Evolutionary conservation across 768 basidiomycete species (phyloP), one percentile per base, ranked within the genome.

Genomic region (Suillus weaverae): DNA sequence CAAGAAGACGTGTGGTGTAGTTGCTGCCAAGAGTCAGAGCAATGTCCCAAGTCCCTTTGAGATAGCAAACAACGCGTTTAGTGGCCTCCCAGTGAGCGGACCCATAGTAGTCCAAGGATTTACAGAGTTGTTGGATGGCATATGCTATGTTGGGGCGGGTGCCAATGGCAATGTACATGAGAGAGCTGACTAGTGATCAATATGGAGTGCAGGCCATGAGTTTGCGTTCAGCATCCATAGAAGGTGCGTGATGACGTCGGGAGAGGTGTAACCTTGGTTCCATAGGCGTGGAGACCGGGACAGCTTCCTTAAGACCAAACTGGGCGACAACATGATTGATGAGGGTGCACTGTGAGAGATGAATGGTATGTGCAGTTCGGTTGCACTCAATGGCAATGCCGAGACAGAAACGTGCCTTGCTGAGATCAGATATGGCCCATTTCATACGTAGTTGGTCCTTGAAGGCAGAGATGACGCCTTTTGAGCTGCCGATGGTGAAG

Each of bases 101-200:
- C 1, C 68, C 66, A 33, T 61, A 65, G 54, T 8, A 41, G 7
- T 62, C 38, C 55, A 69, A 62, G 30, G 67, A 63, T 9, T 66
- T 64, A 1, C 43, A 44, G 8, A 44, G 20, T 4, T 44, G 43
- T 44, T 44, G 43, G 16, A 77, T 71, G 5, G 76, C 71, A 66
- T 69, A 44, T 74, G 75, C 18, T 60, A 68, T 7, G 74, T 63
- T 22, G 6, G 39, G 39, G 0, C 16, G 39, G 5, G 39, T 41
- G 3, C 39, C 39, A 5, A 41, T 41, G 4, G 69, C 51, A 8
- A 73, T 64, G 57, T 80, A 79, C 62, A 74, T 71, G 5, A 78
- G 64, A 10, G 70, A 64, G 5, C 75, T 74, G 39, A 60, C 33
- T 5, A 64, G 39, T 13, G 39, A 41, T 1, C 14, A 11, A 6